A percentile compares a stretch with the other conserved stretches of the same genome.
phyloP scores from a whole-genome alignment of 768 basidiomycete species.

The Russula ochroleuca region DNA sequence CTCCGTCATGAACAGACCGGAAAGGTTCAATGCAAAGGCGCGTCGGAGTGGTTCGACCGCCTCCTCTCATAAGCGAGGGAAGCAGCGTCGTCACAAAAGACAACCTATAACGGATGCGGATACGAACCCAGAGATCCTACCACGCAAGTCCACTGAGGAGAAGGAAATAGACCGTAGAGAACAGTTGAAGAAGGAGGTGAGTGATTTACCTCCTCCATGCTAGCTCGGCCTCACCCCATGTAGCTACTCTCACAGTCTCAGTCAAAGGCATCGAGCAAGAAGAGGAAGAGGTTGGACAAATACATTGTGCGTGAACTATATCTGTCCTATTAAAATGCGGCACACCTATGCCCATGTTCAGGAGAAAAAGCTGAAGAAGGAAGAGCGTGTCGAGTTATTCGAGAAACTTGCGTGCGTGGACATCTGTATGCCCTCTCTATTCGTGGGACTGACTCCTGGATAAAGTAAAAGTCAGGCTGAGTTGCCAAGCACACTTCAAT shows the following conservation, averaged over 20 bases:
- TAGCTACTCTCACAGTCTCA: constrained; percentile 29
- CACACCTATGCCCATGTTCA: constrained; percentile 31
- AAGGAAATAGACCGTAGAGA: constrained; percentile 32
- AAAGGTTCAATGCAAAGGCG: constrained; percentile 61
- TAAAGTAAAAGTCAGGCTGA: constrained; percentile 62
- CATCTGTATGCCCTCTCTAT: not conserved
- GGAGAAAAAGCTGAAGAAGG: constrained; percentile 92
- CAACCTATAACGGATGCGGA: constrained; percentile 20
- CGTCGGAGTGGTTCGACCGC: constrained; percentile 51
- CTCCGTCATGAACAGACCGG: constrained; percentile 21
- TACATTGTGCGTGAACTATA: constrained; percentile 41
- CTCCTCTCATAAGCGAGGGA: constrained; percentile 61
- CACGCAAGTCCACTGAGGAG: constrained; percentile 31
- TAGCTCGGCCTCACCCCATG: not conserved
- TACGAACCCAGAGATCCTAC: constrained; percentile 30
- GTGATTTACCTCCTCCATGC: not conserved
- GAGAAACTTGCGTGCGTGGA: constrained; percentile 73
- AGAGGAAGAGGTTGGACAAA: constrained; percentile 47
- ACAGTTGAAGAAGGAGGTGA: constrained; percentile 34
- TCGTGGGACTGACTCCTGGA: constrained; percentile 29
- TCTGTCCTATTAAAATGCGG: not conserved
- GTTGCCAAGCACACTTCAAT: constrained; percentile 49
- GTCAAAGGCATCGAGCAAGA: constrained; percentile 43
- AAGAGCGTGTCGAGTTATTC: constrained; percentile 71
- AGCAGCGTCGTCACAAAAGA: constrained; percentile 21